These are phyloP conservation scores for Ceratocystiopsis minuta DNA, from an alignment of 2,329 filamentous ascomycete genomes.

Conservation along the genomic window DNA sequence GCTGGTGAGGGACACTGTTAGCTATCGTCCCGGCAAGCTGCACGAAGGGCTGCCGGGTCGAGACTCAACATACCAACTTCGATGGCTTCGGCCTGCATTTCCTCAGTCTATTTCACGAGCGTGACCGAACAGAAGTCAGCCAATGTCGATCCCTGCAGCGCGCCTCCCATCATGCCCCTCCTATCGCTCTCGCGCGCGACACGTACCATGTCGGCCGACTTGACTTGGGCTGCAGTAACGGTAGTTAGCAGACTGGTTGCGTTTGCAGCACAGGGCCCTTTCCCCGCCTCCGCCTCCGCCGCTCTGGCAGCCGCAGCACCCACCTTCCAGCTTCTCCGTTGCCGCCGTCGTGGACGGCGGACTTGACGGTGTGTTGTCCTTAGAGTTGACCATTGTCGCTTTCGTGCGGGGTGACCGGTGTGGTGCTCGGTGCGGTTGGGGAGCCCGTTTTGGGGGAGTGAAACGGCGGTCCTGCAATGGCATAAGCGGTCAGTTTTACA, in stretches of 20 bases:
- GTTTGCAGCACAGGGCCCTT: no score
- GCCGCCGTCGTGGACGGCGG: constrained; percentile 28
- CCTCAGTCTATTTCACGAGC: constrained; percentile 50
- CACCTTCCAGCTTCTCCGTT: constrained; percentile 63
- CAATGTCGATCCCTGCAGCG: no score
- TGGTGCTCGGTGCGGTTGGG: no score
- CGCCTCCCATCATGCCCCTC: background rate
- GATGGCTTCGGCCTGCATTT: constrained; percentile 91
- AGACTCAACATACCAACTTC: constrained; percentile 64
- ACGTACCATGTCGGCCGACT: constrained; percentile 91
- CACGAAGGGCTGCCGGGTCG: no score
- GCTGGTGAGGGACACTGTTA: no score
- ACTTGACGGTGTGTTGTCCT: no score
- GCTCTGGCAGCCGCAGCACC: constrained; percentile 3
- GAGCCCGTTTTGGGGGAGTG: no score
- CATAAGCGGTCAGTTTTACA: no score
- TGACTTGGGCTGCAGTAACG: constrained; percentile 62
- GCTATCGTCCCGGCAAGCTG: no score
- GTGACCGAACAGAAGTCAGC: background rate
- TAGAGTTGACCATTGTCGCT: no score
- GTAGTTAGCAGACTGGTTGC: background rate
- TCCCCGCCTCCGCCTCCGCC: background rate
- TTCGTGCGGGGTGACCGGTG: no score
- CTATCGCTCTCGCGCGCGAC: background rate
- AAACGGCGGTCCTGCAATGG: no score